Base-by-base conservation (phyloP, 768 basidiomycete species). In the Boletus fagicola region DNA sequence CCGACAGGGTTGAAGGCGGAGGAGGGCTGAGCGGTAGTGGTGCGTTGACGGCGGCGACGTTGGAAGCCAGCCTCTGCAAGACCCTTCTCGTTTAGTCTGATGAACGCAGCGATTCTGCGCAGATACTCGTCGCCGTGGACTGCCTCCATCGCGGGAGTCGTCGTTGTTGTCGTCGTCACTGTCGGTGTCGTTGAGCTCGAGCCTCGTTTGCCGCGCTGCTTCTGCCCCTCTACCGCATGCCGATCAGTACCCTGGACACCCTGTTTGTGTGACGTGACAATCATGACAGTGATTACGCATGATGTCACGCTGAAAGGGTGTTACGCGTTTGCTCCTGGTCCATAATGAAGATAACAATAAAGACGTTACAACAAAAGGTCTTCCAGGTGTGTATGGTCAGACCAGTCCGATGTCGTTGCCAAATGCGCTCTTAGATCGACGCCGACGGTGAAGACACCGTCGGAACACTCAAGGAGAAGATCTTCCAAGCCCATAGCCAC, bases 321-420 rank as follows among this genome's bases (percentile, higher is more conserved):
- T 38, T 44, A 53, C 58, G 42, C 39, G 51, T 43, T 66, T 62
- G 61, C 49, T 57, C 58, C 63, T 58, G 36, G 53, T 51, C 66
- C 75, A 81, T 71, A 72, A 91, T 94, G 88, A 92, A 93, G 83
- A 83, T 98, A 74, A 96, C 93, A 28, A 78, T 98, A 68, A 98
- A 98, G 78, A 98, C 95, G 1, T 83, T 95, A 15, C 89, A 94
- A 75, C 92, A 96, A 72, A 95, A 94, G 79, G 82, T 90, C 62
- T 95, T 94, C 76, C 82, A 86, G 69, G 87, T 92, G 69, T 8
- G 73, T 65, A n/a, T 38, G 44, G 31, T 16, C 20, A 30, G 51
- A 4, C 0, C 3, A 16, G 2, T 26, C 10, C 13, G 12, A 8
- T 33, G 12, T 15, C 35, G 44, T 26, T 12, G 39, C 49, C 18